These are phyloP conservation scores for Penicillium oxalicum DNA, from an alignment of 2,329 filamentous ascomycete species.

Conservation along the genomic window DNA sequence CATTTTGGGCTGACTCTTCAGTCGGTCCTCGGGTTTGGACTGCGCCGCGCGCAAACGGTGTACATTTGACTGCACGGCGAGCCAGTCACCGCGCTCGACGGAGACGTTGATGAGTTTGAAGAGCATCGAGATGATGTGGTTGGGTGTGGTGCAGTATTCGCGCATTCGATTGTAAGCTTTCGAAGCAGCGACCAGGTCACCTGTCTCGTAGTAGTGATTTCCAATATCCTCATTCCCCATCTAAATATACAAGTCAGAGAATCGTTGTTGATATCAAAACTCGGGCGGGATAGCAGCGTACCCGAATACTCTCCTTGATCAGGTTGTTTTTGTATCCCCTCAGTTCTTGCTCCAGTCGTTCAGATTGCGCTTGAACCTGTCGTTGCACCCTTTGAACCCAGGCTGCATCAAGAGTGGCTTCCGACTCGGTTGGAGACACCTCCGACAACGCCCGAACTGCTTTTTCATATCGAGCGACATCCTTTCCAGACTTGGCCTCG, in stretches of 20 bases:
- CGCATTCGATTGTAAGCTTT: constrained; percentile 84
- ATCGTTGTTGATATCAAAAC: not conserved
- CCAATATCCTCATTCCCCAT: constrained; percentile 94
- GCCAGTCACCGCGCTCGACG: constrained; percentile 73
- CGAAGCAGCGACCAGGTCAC: constrained; percentile 64
- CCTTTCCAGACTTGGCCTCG: constrained; percentile 70
- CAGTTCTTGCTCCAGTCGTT: constrained; percentile 74
- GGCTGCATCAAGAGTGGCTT: constrained; percentile 60
- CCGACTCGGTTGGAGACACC: constrained; percentile 60
- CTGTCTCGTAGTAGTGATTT: constrained; percentile 71
- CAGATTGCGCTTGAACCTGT: constrained; percentile 62
- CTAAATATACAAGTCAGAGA: constrained; percentile 41
- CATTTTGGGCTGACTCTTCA: constrained; percentile 60
- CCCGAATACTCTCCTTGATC: constrained; percentile 92
- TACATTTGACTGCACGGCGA: constrained; percentile 58
- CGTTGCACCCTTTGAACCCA: constrained; percentile 69
- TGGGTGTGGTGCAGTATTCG: constrained; percentile 75
- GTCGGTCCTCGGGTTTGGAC: constrained; percentile 53
- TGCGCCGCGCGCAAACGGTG: constrained; percentile 50
- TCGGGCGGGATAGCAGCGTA: constrained; percentile 37
- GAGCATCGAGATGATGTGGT: constrained; percentile 77
- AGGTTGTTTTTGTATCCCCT: constrained; percentile 95
- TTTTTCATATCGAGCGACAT: constrained; percentile 65
- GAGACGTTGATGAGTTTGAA: constrained; percentile 71
- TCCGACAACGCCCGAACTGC: constrained; percentile 60